Conservation (phyloP, 805 yeast species). For the Starmerella bacillaris region DNA sequence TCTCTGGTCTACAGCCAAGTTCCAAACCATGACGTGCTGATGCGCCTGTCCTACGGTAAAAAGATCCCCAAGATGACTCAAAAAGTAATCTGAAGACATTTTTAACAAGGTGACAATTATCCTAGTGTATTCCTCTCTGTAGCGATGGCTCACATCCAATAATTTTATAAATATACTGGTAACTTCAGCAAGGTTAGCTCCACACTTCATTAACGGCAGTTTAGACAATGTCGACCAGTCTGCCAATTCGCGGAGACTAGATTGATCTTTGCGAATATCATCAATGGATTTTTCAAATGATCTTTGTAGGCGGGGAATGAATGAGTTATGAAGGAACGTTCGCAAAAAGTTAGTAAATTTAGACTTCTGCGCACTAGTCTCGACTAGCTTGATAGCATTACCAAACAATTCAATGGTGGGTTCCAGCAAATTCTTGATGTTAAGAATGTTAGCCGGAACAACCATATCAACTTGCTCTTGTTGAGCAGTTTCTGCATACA, state of each 20-base stretch:
- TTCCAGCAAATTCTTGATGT: constrained; percentile 63
- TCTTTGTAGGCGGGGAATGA: constrained; percentile 44
- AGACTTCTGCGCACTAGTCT: constrained; percentile 20
- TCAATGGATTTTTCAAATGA: constrained; percentile 38
- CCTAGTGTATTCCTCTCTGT: constrained; percentile 36
- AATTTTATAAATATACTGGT: constrained; percentile 33
- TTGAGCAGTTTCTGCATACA: constrained; percentile 14
- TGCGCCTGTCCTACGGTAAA: neutral
- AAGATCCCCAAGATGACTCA: neutral
- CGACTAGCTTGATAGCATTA: constrained; percentile 32
- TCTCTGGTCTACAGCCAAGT: neutral
- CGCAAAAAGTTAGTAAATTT: constrained; percentile 29
- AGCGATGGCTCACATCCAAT: constrained; percentile 43
- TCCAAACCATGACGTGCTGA: neutral
- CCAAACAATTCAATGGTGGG: constrained; percentile 52
- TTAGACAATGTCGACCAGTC: constrained; percentile 19
- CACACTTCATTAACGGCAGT: constrained; percentile 26
- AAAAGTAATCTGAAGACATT: constrained; percentile 10
- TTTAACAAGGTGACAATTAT: constrained; percentile 19
- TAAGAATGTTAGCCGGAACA: constrained; percentile 43
- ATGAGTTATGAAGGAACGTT: constrained; percentile 44
- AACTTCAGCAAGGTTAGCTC: constrained; percentile 31
- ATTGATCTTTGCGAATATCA: constrained; percentile 27
- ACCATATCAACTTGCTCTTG: constrained; percentile 14
- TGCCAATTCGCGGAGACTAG: constrained; percentile 24